Base-by-base conservation (phyloP, 371 early-diverging fungal genomes). In the Mucor mucedo region DNA sequence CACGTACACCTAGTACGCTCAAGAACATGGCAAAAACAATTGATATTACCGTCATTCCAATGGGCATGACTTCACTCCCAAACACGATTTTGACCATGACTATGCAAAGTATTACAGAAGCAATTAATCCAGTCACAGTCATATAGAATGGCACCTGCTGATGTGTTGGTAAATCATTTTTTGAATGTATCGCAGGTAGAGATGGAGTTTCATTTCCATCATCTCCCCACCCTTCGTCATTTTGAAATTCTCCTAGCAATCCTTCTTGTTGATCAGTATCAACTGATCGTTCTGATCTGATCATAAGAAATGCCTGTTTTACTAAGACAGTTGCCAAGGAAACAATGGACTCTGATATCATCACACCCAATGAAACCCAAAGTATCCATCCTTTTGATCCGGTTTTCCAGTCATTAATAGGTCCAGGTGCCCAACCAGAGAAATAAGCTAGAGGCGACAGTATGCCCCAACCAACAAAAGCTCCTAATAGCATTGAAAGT, bases 371-470 rank as follows among this genome's bases (percentile, higher is more conserved):
- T 4, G 91, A 91, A 21, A 92, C 80, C 92, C 93, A 93, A 27
- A 92, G 70, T 57, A 93, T 93, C 93, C 93, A 93, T 8, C 93
- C 92, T 41, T 87, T 84, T 5, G 89, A 85, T 10, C 93, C 92
- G 0, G 68, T 76, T 47, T 88, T 88, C 84, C 89, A 88, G 55
- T 91, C 91, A 48, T 78, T 66, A 14, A 92, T 85, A 2, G 85
- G 84, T 0, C 93, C 93, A 0, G 87, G 85, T 6, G 91, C 92
- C 93, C 93, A 93, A 13, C 89, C 87, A 5, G 82, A 78, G 57
- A 76, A 75, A 48, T 84, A 82, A 0, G 89, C 89, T 4, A 89
- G 29, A 0, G 93, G 93, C 1, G 91, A 89, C 5, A 93, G 69
- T 3, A 93, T 78, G 4, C 90, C 92, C 93, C 93, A 93, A 2